Base-by-base conservation (phyloP, 352 stramenopile species). In the Lagenidium sp. region DNA sequence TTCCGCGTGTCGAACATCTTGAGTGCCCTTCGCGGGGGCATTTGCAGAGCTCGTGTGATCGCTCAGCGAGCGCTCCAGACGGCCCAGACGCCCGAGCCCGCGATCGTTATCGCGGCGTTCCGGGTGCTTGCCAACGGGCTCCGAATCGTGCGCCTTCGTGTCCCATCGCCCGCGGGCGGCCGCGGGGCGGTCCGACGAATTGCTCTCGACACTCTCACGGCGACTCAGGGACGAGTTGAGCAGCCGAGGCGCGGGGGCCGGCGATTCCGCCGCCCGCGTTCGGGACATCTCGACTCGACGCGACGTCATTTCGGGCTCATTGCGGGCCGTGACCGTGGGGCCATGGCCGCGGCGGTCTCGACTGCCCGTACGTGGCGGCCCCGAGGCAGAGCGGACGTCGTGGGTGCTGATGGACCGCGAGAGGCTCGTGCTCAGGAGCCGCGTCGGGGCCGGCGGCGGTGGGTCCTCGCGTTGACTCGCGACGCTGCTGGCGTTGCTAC, bases 131-230 rank as follows among this genome's bases (percentile, higher is more conserved):
- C n/a, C n/a, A n/a, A n/a, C n/a, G n/a, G n/a, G n/a, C n/a, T n/a
- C n/a, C n/a, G n/a, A n/a, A n/a, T n/a, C n/a, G n/a, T n/a, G n/a
- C n/a, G n/a, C n/a, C n/a, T n/a, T n/a, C n/a, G n/a, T n/a, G n/a
- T n/a, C n/a, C n/a, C n/a, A n/a, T n/a, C n/a, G n/a, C n/a, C n/a
- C n/a, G n/a, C n/a, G n/a, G n/a, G n/a, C n/a, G 50, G 52, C 28
- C 43, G 44, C 29, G 47, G n/a, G n/a, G n/a, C 31, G 19, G 13
- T 47, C 38, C 11, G 47, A 63, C 8, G 55, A 36, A 21, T 52
- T 49, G n/a, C 55, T 63, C 18, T 64, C 49, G 6, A 55, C 30
- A 38, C 55, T 64, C 11, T 56, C 49, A n/a, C n/a, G n/a, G n/a
- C n/a, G n/a, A n/a, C 6, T 24, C 6, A 41, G 32, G 4, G 31